Percentiles rank a stretch among this genome's conserved stretches.
Evolutionary conservation across 805 yeast species (phyloP).

Genomic region (Lipomyces orientalis): DNA sequence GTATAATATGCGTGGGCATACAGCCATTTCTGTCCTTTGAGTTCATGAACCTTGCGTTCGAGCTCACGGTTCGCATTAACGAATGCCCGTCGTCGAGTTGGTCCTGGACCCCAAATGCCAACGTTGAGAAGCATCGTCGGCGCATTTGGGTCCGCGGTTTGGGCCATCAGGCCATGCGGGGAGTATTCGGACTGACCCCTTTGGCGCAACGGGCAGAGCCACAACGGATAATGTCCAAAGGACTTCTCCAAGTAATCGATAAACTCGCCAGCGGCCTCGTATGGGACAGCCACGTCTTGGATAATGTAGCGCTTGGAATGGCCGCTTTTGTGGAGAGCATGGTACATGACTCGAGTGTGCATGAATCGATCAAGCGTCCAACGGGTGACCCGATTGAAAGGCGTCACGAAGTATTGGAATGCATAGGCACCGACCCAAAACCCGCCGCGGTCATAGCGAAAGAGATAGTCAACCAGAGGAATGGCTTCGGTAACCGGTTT

Average conservation of each 20-base stretch:
- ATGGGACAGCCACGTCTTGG: constrained; percentile 12
- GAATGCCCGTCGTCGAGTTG: not conserved
- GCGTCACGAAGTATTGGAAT: constrained; percentile 7
- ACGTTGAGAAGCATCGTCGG: constrained; percentile 7
- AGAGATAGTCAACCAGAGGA: constrained; percentile 11
- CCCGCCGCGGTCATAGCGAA: constrained; percentile 14
- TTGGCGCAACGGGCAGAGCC: constrained; percentile 11
- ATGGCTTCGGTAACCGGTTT: constrained; percentile 5
- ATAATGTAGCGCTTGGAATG: not conserved
- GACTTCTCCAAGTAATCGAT: constrained; percentile 1
- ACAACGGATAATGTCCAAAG: constrained; percentile 10
- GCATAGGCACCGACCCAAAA: constrained; percentile 10
- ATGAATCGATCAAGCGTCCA: constrained; percentile 9
- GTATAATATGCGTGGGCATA: constrained; percentile 12
- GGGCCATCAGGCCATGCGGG: not conserved
- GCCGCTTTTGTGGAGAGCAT: constrained; percentile 11
- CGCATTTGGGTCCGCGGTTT: not conserved
- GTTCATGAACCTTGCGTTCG: constrained; percentile 10
- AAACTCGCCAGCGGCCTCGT: constrained; percentile 1
- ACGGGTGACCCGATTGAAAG: constrained; percentile 14
- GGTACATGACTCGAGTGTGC: constrained; percentile 15
- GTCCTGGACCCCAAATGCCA: constrained; percentile 12
- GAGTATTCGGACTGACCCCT: constrained; percentile 1
- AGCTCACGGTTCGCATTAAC: not conserved
- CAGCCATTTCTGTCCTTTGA: constrained; percentile 11